Evolutionary conservation across 805 yeast species (phyloP).

Genomic region (Nakazawaea ishiwadae): DNA sequence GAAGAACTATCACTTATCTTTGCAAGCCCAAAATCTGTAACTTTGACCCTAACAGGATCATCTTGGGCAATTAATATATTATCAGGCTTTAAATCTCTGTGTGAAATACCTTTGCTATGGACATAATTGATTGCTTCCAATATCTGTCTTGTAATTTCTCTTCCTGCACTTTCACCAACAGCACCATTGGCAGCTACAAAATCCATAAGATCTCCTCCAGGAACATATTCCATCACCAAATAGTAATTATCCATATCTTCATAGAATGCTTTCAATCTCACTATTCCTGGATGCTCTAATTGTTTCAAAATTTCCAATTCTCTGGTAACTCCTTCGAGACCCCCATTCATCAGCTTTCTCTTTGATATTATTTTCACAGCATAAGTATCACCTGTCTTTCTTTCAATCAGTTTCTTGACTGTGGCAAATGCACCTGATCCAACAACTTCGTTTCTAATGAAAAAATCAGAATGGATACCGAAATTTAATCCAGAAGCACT

Average conservation of each 20-base stretch:
- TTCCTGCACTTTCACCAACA: constrained; percentile 85
- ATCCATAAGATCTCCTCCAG: constrained; percentile 98
- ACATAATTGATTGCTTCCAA: constrained; percentile 82
- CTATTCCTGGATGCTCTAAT: constrained; percentile 82
- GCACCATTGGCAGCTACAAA: constrained; percentile 90
- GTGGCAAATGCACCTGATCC: constrained; percentile 99
- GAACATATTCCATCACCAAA: constrained; percentile 91
- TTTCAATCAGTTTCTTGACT: constrained; percentile 84
- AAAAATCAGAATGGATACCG: constrained; percentile 45
- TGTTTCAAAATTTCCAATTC: constrained; percentile 78
- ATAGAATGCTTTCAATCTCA: constrained; percentile 73
- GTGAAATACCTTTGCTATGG: constrained; percentile 88
- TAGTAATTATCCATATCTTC: constrained; percentile 81
- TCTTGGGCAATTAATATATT: constrained; percentile 86
- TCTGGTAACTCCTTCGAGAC: constrained; percentile 76
- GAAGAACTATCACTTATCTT: constrained; percentile 82
- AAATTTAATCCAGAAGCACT: constrained; percentile 20
- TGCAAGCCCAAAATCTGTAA: constrained; percentile 95
- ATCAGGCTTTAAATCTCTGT: constrained; percentile 94
- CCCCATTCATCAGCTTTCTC: constrained; percentile 70
- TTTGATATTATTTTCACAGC: constrained; percentile 91
- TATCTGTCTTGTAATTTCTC: constrained; percentile 81
- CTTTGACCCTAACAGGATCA: constrained; percentile 87
- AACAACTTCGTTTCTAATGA: constrained; percentile 76
- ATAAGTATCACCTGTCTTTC: constrained; percentile 76